These are phyloP conservation scores for Stemphylium lycopersici DNA, from an alignment of 2,329 filamentous ascomycete genomes.

Conservation along the genomic window DNA sequence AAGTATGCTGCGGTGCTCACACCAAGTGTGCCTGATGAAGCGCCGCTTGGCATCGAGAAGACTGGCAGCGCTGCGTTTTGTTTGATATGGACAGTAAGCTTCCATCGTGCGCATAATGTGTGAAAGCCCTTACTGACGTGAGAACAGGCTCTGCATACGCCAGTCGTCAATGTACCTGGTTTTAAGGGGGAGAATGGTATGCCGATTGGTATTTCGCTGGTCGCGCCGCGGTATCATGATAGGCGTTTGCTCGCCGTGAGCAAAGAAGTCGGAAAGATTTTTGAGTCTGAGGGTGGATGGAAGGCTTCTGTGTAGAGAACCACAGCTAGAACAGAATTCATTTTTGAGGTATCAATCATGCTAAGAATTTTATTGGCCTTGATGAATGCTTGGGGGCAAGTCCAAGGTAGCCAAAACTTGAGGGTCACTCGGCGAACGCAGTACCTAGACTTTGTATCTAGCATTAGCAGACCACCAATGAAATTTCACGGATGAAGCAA, in stretches of 20 bases:
- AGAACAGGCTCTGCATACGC: slow-evolving; percentile 58
- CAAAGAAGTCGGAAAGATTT: slow-evolving; percentile 36
- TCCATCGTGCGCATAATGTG: accelerated
- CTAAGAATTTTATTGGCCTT: no score
- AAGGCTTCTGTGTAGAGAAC: slow-evolving; percentile 6
- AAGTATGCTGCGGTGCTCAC: slow-evolving; percentile 63
- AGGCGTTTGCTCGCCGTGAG: slow-evolving; percentile 37
- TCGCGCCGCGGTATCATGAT: slow-evolving; percentile 49
- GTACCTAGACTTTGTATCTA: no score
- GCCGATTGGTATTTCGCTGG: slow-evolving; percentile 65
- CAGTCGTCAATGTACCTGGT: slow-evolving; percentile 68
- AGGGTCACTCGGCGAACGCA: no score
- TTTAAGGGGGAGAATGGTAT: slow-evolving; percentile 63
- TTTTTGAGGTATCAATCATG: no score
- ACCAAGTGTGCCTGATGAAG: slow-evolving; percentile 66
- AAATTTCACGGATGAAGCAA: no score
- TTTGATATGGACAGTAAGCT: slow-evolving; percentile 58
- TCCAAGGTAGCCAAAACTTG: no score
- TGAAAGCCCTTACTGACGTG: not conserved
- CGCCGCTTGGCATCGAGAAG: slow-evolving; percentile 59
- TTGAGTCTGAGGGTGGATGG: slow-evolving; percentile 42
- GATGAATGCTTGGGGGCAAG: no score
- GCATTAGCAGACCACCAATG: no score
- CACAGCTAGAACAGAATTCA: no score
- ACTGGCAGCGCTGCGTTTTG: slow-evolving; percentile 64